A percentile compares a stretch with the other conserved stretches of the same genome.
phyloP scores from a whole-genome alignment of 2,329 filamentous ascomycete species.

The Microcyclospora tardicrescens region DNA sequence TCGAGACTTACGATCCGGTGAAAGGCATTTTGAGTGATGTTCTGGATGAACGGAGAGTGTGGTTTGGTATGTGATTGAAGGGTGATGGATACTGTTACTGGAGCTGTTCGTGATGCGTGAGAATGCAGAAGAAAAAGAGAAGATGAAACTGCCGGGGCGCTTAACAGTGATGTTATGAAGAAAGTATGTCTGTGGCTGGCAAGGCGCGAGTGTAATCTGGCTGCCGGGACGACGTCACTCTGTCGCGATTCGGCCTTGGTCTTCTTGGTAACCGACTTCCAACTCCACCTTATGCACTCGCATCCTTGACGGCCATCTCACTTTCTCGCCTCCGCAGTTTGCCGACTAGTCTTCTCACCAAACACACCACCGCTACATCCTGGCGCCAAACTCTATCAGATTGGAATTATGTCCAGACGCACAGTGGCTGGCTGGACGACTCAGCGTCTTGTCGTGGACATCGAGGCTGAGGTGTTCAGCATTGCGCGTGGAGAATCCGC shows the following conservation, averaged over 20 bases:
- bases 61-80: background rate
- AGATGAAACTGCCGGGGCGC: slow-evolving; percentile 1
- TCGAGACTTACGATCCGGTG: slow-evolving; percentile 40
- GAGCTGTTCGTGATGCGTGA: too few relatives aligned
- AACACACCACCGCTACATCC: too few relatives aligned
- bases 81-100: too few relatives aligned
- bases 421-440: too few relatives aligned
- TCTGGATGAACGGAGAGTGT: background rate
- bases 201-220: background rate
- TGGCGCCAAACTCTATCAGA: too few relatives aligned
- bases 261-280: background rate
- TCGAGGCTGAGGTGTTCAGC: background rate
- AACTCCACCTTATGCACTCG: background rate
- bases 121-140: slow-evolving; percentile 1
- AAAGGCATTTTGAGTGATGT: slow-evolving; percentile 41
- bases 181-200: background rate
- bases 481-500: background rate
- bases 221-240: background rate
- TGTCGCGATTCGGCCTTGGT: background rate
- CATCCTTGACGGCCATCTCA: too few relatives aligned
- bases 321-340: too few relatives aligned
- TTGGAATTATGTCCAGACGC: too few relatives aligned
- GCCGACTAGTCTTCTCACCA: too few relatives aligned
- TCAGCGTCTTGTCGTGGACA: too few relatives aligned
- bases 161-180: background rate